phyloP scores from a whole-genome alignment of 2,329 filamentous ascomycete genomes.

The Lecanoromycetidae sp. region DNA sequence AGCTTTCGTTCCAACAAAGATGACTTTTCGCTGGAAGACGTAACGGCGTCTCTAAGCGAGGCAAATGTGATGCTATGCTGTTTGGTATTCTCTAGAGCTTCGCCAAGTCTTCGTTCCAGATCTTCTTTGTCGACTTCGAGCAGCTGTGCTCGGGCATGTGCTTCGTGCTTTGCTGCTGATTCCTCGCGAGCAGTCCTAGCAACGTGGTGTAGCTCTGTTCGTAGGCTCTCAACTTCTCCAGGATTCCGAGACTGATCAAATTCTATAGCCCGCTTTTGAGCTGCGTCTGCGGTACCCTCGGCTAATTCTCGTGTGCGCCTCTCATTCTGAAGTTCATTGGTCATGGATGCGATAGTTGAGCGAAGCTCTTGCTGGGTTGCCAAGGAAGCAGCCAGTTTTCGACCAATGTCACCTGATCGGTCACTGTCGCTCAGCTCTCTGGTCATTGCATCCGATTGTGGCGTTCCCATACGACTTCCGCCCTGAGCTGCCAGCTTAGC shows the following conservation, averaged over 20 bases:
- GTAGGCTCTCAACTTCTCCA: slow-evolving; percentile 71
- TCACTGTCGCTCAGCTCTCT: slow-evolving; percentile 46
- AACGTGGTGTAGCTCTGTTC: slow-evolving; percentile 69
- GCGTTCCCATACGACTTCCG: slow-evolving; percentile 50
- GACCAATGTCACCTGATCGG: slow-evolving; percentile 61
- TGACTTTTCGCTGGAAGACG: slow-evolving; percentile 66
- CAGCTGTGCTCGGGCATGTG: slow-evolving; percentile 59
- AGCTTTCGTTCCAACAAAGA: slow-evolving; percentile 66
- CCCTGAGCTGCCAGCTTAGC: slow-evolving; percentile 78
- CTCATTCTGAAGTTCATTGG: slow-evolving; percentile 65
- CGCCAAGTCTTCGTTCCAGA: slow-evolving; percentile 55
- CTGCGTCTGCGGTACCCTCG: slow-evolving; percentile 73
- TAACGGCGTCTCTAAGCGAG: slow-evolving; percentile 64
- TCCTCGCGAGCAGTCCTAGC: slow-evolving; percentile 73
- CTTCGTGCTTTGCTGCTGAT: slow-evolving; percentile 63
- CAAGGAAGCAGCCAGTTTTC: slow-evolving; percentile 70
- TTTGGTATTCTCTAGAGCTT: slow-evolving; percentile 52
- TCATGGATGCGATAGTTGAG: slow-evolving; percentile 57
- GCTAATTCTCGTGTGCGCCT: slow-evolving; percentile 68
- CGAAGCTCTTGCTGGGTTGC: slow-evolving; percentile 71
- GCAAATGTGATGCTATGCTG: slow-evolving; percentile 61
- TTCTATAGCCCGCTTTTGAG: slow-evolving; percentile 71
- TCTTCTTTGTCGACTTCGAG: slow-evolving; percentile 80
- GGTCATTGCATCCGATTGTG: slow-evolving; percentile 35
- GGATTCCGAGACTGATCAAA: slow-evolving; percentile 74